Base-by-base conservation (phyloP, 371 early-diverging fungal species). In the Gilbertella persicaria region DNA sequence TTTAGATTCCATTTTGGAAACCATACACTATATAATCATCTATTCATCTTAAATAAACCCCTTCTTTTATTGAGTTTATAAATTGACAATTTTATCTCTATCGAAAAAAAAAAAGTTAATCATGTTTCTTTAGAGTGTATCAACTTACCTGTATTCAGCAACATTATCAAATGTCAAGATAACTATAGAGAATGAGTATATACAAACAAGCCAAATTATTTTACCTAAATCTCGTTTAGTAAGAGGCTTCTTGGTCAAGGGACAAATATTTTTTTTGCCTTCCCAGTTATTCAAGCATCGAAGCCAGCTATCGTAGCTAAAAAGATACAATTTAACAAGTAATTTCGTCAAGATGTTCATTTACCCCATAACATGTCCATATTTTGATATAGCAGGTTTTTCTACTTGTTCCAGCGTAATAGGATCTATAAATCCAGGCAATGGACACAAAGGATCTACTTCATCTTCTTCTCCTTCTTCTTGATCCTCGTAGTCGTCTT, bases 371-470 rank as follows among this genome's bases (percentile, higher is more conserved):
- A 94, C 92, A 75, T 93, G 95, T 6, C 95, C 95, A 57, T 89
- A 93, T 45, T 92, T 93, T 39, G 93, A 93, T 20, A 94, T 92
- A 3, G 95, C 93, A 7, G 95, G 95, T 54, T 87, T 89, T 13
- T 82, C 75, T 13, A 94, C 87, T 29, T 84, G 83, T 53, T 94
- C 93, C 39, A 93, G 67, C 10, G 92, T 92, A 50, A 94, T 93
- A 4, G 94, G 94, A 50, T 94, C 95, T 21, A 90, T 84, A 59
- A 93, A 87, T 3, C 90, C 92, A 5, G 92, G 89, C 23, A 94
- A 65, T 12, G 93, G 94, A 67, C 92, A 72, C 24, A 85, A 41
- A 8, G 42, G 79, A 5, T 48, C 58, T 2, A 58, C 45, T 5
- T 41, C 39, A 3, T 62, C 76, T 4, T 66, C 67, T 20, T 60